A percentile compares a stretch with the other conserved stretches of the same genome.
These are phyloP conservation scores for Colletotrichum spaethianum DNA, from an alignment of 2,329 filamentous ascomycete genomes.

Conservation along the genomic window DNA sequence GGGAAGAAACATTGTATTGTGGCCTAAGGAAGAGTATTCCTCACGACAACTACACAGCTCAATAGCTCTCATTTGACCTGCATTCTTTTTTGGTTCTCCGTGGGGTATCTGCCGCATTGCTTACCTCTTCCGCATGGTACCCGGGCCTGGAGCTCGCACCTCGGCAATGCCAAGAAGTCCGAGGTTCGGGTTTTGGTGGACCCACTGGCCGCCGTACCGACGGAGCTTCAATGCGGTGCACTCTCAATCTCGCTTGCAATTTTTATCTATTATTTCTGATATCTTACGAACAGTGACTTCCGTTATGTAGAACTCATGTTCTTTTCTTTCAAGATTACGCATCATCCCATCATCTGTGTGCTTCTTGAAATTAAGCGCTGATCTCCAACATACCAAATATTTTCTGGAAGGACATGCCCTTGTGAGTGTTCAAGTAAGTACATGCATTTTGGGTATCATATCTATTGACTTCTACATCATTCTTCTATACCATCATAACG, in stretches of 20 bases:
- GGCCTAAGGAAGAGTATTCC: background rate
- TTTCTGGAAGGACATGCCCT: background rate
- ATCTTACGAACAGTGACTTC: background rate
- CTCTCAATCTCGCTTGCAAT: background rate
- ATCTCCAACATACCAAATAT: background rate
- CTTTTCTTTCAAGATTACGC: no score
- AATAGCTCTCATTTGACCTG: background rate
- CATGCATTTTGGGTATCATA: background rate
- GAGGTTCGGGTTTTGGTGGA: slow-evolving; percentile 34
- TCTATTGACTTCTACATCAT: background rate
- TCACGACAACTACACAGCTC: background rate
- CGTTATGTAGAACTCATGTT: no score
- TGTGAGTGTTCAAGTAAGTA: background rate
- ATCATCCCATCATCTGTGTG: background rate
- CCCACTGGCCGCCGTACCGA: background rate
- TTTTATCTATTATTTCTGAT: background rate
- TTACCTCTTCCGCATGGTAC: background rate
- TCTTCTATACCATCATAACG: background rate
- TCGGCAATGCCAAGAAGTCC: slow-evolving; percentile 42
- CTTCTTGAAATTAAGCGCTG: background rate
- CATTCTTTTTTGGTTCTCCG: background rate
- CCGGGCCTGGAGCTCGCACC: slow-evolving; percentile 8
- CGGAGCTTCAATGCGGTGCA: background rate
- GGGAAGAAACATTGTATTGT: background rate
- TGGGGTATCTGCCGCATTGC: background rate